Evolutionary conservation across 495 filamentous ascomycete genomes (phyloP), one percentile per base, ranked within the genome.

Genomic region (Tuber brumale): DNA sequence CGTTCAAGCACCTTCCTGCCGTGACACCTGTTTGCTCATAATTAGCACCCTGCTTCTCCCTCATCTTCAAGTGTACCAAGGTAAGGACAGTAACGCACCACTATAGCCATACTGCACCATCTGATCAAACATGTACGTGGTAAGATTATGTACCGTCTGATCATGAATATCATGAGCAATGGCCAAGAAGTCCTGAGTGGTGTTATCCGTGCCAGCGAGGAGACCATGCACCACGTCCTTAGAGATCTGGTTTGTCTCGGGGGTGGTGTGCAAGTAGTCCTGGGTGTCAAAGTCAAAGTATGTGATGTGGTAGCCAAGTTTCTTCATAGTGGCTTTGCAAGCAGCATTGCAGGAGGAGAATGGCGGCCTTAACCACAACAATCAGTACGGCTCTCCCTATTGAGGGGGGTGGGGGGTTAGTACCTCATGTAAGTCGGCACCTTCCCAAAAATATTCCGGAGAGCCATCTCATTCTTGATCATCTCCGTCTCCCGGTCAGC

Each of bases 401-500:
- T 23, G n/a, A 27, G 74, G 76, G 14, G 74, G 75, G 8, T 0
- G 19, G n/a, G 51, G 51, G 51, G 9, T 14, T 3, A 27, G 8
- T 61, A 61, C 51, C 91, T 88, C 90, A 93, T 92, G 81, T 93
- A 93, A n/a, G 90, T 92, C 0, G 91, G 91, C 74, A 91, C 88
- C 74, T 87, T 86, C 23, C 90, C 91, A 14, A 92, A 84, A 76
- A 93, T 89, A 81, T 92, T 92, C 61, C 88, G 86, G 23, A 93
- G 79, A 0, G 91, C 91, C 79, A 89, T 90, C 83, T 93, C 91
- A 75, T 91, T 91, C 84, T 89, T 90, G 72, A 87, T 76, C 85
- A 93, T 88, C 82, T 92, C 89, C 0, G 86, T 84, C 51, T 82
- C 83, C 45, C 88, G 87, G 70, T 88, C 85, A 0, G 82, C 81